phyloP scores from a whole-genome alignment of 805 yeast genomes.

The Yamadazyma philogaea region DNA sequence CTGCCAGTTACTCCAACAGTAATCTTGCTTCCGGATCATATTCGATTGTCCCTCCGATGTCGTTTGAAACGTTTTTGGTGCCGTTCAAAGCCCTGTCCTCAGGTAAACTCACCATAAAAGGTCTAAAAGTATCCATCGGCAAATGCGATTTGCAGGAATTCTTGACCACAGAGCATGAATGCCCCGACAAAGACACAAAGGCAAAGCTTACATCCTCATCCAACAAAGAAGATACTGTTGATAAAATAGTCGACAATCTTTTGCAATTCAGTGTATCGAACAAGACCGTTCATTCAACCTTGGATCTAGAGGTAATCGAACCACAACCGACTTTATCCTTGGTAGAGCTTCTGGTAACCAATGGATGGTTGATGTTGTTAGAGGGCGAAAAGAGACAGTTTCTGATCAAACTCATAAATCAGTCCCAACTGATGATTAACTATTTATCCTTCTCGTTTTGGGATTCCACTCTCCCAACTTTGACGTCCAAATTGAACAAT shows the following conservation, averaged over 20 bases:
- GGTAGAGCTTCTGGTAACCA: slow-evolving; percentile 50
- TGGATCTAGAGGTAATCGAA: slow-evolving; percentile 33
- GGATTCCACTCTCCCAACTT: slow-evolving; percentile 70
- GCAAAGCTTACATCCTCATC: background rate
- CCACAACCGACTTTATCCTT: slow-evolving; percentile 62
- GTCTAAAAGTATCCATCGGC: slow-evolving; percentile 49
- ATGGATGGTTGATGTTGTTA: slow-evolving; percentile 68
- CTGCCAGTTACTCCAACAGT: background rate
- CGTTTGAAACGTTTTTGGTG: slow-evolving; percentile 37
- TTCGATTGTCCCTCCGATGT: slow-evolving; percentile 25
- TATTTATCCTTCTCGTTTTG: slow-evolving; percentile 58
- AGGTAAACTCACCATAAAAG: slow-evolving; percentile 50
- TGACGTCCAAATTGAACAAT: slow-evolving; percentile 50
- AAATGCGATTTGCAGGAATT: slow-evolving; percentile 50
- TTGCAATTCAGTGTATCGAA: slow-evolving; percentile 16
- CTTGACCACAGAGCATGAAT: slow-evolving; percentile 34
- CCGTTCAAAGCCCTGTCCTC: slow-evolving; percentile 46
- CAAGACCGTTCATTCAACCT: slow-evolving; percentile 13
- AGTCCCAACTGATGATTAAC: slow-evolving; percentile 54
- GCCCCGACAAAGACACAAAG: background rate
- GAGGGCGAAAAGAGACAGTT: slow-evolving; percentile 69
- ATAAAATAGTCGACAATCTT: slow-evolving; percentile 25
- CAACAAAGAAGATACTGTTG: background rate
- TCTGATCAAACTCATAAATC: slow-evolving; percentile 52
- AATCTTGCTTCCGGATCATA: background rate